Base-by-base conservation (phyloP, 75 land plant genomes). In the Sequoiadendron giganteum region DNA sequence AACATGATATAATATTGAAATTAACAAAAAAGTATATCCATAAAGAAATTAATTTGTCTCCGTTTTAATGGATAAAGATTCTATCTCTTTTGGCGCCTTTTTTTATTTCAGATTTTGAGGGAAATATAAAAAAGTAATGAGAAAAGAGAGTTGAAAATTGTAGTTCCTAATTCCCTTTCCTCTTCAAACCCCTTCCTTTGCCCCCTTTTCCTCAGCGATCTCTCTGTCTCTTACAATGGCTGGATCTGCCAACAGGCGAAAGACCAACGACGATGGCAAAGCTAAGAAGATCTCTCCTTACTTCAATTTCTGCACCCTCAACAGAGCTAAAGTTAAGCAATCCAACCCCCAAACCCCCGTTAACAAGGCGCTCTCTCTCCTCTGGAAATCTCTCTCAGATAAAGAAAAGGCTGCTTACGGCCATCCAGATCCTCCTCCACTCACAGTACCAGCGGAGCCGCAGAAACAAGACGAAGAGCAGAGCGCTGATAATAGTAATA, bases 221-320 rank as follows among this genome's bases (percentile, higher is more conserved):
- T 16, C 19, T 30, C 34, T 70, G 8, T 30, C 34, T 30, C 1
- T 1, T 21, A 80, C 83, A 14, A 80, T 80, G 83, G 83, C 48
- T 42, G 83, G 83, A 40, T 80, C 48, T 5, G 82, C 47, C 82
- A 79, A 42, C 25, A 40, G 18, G 82, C n/a, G 82, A 19, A 42
- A 21, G 10, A 10, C 1, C 1, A 79, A 42, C 0, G 82, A 79
- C 39, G 47, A 79, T 5, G 45, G 25, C 19, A 39, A 39, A 21
- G 48, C 47, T 5, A 79, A 42, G 81, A 79, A 79, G 47, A 19
- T 79, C 18, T 79, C 81, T 3, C 82, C 82, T 5, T 79, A 79
- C 48, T 79, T 79, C 47, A 79, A 79, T 13, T 79, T 79, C 45
- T 79, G 82, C 82, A 79, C 18, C 9, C 82, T 79, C 82, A 79